Evolutionary conservation across 176 grass and related monocot species (phyloP).

Genomic region (Poa pratensis): DNA sequence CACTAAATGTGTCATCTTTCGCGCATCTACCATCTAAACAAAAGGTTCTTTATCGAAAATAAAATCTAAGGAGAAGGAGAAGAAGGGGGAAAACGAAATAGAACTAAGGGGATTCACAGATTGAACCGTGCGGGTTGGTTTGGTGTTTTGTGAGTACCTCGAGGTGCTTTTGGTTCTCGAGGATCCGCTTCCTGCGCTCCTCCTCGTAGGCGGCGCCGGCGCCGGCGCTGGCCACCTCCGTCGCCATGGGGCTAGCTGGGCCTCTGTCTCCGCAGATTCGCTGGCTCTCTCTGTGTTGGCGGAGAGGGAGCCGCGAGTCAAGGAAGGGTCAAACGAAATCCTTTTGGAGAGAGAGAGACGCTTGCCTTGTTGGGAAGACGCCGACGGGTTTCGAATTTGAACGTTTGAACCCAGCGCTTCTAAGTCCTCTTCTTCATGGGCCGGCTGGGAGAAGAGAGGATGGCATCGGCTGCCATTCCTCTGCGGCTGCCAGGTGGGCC

Average conservation of each 20-base stretch:
- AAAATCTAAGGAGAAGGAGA: neutral
- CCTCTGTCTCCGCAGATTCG: neutral
- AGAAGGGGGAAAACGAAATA: neutral
- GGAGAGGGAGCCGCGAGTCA: neutral
- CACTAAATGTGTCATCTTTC: neutral
- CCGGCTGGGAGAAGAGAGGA: neutral
- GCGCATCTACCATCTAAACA: neutral
- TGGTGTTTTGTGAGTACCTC: slow-evolving; percentile 44
- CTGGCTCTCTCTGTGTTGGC: neutral
- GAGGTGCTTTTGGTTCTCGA: slow-evolving; percentile 91
- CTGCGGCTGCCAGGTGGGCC: neutral
- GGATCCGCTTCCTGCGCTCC: slow-evolving; percentile 71
- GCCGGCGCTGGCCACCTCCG: slow-evolving; percentile 32
- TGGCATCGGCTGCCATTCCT: neutral
- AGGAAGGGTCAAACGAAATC: neutral
- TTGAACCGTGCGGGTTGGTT: neutral
- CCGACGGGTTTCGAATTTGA: slow-evolving; percentile 28
- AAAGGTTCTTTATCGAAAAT: too few species aligned
- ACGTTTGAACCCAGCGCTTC: neutral
- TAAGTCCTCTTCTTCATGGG: neutral
- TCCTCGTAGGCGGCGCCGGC: slow-evolving; percentile 71
- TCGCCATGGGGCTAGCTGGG: slow-evolving; percentile 40
- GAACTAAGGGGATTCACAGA: neutral
- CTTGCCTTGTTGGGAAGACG: neutral
- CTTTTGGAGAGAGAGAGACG: neutral